These are phyloP conservation scores for Geotrichum reessii DNA, from an alignment of 1,139 yeast genomes.

Conservation along the genomic window DNA sequence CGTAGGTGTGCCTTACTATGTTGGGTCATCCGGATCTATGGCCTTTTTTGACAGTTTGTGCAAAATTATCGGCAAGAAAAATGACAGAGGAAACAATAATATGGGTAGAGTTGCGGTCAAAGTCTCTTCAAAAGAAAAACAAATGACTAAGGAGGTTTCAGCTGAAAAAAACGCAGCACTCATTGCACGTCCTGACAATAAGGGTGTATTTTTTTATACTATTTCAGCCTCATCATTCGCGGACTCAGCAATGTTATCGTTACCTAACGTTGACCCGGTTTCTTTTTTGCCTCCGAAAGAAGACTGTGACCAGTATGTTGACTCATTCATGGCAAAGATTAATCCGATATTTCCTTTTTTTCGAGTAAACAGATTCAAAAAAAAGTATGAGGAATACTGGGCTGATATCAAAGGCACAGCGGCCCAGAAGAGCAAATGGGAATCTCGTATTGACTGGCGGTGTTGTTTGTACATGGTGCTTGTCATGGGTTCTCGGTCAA, in stretches of 20 bases:
- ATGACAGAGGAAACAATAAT: background rate
- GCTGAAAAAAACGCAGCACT: background rate
- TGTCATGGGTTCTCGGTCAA: constrained; percentile 18
- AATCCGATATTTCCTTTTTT: constrained; percentile 17
- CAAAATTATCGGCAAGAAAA: constrained; percentile 18
- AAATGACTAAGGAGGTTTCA: background rate
- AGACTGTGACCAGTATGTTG: constrained; percentile 16
- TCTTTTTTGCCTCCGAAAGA: constrained; percentile 14
- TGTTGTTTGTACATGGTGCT: constrained; percentile 19
- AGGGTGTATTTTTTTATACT: constrained; percentile 17
- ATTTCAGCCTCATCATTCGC: constrained; percentile 15
- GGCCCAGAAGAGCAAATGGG: constrained; percentile 11
- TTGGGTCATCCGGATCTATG: constrained; percentile 20
- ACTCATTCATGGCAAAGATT: constrained; percentile 14
- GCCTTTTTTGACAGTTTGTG: constrained; percentile 20
- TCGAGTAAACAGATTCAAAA: constrained; percentile 10
- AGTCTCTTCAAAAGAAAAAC: background rate
- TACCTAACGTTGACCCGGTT: constrained; percentile 15
- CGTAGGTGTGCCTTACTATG: constrained; percentile 18
- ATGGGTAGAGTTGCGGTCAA: background rate
- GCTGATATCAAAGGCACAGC: constrained; percentile 11
- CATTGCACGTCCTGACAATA: constrained; percentile 3
- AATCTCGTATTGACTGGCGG: constrained; percentile 15
- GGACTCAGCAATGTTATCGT: constrained; percentile 9
- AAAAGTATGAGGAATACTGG: constrained; percentile 18